Percentiles rank a stretch among this genome's conserved stretches.
phyloP scores from a whole-genome alignment of 805 yeast species.

The Cyberlindnera veronae region DNA sequence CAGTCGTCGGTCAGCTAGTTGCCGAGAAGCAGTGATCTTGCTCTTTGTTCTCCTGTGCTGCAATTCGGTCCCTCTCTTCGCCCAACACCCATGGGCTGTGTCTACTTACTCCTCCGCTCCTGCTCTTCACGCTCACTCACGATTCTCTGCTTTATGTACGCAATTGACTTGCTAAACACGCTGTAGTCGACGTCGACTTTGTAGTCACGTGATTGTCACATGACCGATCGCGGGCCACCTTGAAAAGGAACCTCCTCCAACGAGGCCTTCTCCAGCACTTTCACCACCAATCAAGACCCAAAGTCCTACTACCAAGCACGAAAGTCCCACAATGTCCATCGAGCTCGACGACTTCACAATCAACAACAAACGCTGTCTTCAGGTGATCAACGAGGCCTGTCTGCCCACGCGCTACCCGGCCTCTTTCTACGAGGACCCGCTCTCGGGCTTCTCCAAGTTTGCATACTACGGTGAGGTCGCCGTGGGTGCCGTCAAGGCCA shows the following conservation, averaged over 20 bases:
- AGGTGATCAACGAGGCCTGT: constrained; percentile 48
- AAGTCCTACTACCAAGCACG: background rate
- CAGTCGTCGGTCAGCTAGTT: constrained; percentile 69
- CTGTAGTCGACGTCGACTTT: no score
- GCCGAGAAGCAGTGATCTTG: constrained; percentile 26
- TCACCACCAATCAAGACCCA: background rate
- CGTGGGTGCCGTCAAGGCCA: constrained; percentile 71
- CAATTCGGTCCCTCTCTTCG: no score
- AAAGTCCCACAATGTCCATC: constrained; percentile 27
- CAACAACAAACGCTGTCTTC: constrained; percentile 57
- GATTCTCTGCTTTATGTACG: no score
- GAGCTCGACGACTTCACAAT: constrained; percentile 55
- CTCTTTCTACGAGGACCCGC: constrained; percentile 47
- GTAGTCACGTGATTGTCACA: no score
- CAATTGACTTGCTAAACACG: no score
- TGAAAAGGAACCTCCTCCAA: no score
- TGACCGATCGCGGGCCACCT: no score
- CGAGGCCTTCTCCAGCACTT: no score
- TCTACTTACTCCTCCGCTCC: no score
- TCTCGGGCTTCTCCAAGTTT: constrained; percentile 51
- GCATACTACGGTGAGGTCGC: constrained; percentile 73
- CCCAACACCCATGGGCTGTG: no score
- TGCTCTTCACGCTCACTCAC: no score
- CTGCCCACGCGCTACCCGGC: constrained; percentile 53
- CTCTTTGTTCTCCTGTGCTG: background rate